Evolutionary conservation across 2,329 filamentous ascomycete genomes (phyloP).

Genomic region (Ceratocystis eucalypticola): DNA sequence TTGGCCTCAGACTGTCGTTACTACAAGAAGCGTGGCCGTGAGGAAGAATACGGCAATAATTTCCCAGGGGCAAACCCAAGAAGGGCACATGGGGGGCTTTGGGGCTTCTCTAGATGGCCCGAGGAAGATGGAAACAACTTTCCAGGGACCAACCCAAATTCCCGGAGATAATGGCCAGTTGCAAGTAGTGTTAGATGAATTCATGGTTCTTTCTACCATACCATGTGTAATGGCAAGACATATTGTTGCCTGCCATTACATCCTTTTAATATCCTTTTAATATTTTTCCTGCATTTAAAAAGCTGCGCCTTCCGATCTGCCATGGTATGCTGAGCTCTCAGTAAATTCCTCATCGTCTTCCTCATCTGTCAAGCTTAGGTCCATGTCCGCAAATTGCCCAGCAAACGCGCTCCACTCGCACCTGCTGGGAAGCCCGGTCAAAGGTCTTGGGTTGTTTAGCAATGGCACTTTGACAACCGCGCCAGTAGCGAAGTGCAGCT

Average conservation of each 20-base stretch:
- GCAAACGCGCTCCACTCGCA: not conserved
- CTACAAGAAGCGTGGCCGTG: not conserved
- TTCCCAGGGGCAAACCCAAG: constrained; percentile 18
- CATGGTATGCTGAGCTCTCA: not conserved
- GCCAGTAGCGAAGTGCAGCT: not conserved
- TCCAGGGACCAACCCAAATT: constrained; percentile 13
- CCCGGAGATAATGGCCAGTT: not conserved
- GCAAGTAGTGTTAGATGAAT: not conserved
- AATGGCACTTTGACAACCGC: not conserved
- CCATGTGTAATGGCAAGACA: no score
- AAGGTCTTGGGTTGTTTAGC: not conserved
- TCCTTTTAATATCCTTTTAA: not conserved
- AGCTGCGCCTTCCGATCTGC: not conserved
- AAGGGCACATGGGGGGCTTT: constrained; percentile 3
- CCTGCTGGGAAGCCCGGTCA: not conserved
- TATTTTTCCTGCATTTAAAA: not conserved
- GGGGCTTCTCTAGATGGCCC: constrained; percentile 1
- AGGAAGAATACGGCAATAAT: constrained; percentile 19
- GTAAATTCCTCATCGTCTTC: not conserved
- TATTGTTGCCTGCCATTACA: not conserved
- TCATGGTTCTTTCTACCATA: not conserved
- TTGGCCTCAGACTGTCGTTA: not conserved
- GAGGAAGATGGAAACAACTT: constrained; percentile 18
- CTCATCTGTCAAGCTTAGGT: not conserved
- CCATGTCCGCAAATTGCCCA: not conserved